These are phyloP conservation scores for Septoria linicola DNA, from an alignment of 2,329 filamentous ascomycete species.

Conservation along the genomic window DNA sequence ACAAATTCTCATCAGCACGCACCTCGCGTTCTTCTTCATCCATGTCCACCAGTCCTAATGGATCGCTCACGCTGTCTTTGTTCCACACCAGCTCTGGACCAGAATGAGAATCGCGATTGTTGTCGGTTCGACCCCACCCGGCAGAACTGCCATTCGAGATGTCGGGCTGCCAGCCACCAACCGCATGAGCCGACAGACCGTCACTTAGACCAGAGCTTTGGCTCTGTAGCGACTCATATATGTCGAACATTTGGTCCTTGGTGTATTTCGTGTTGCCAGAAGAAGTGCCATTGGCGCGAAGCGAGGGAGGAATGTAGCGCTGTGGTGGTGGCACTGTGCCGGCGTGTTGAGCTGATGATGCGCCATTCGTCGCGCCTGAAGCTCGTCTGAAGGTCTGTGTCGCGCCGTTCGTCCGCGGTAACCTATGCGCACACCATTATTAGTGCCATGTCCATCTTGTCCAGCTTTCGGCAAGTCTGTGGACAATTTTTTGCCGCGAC, in stretches of 20 bases:
- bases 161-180: slow-evolving; percentile 76
- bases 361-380: slow-evolving; percentile 57
- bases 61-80: slow-evolving; percentile 64
- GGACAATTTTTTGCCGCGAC: slow-evolving; percentile 6
- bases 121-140: slow-evolving; percentile 75
- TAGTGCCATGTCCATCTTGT: slow-evolving; percentile 15
- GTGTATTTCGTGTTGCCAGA: slow-evolving; percentile 63
- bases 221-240: slow-evolving; percentile 62
- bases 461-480: neutral
- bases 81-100: slow-evolving; percentile 96
- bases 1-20: slow-evolving; percentile 18
- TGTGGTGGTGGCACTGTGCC: slow-evolving; percentile 34
- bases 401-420: slow-evolving; percentile 64
- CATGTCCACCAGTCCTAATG: slow-evolving; percentile 72
- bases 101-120: slow-evolving; percentile 65
- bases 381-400: slow-evolving; percentile 67
- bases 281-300: slow-evolving; percentile 58
- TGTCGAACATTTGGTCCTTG: slow-evolving; percentile 73
- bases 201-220: slow-evolving; percentile 62
- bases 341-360: slow-evolving; percentile 44
- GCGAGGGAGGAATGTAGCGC: slow-evolving; percentile 57
- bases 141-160: slow-evolving; percentile 61
- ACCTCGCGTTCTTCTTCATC: slow-evolving; percentile 66
- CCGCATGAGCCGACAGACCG: slow-evolving; percentile 66
- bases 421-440: slow-evolving; percentile 44